Evolutionary conservation across 345 rosid species (phyloP).

Genomic region (Balakata baccata): DNA sequence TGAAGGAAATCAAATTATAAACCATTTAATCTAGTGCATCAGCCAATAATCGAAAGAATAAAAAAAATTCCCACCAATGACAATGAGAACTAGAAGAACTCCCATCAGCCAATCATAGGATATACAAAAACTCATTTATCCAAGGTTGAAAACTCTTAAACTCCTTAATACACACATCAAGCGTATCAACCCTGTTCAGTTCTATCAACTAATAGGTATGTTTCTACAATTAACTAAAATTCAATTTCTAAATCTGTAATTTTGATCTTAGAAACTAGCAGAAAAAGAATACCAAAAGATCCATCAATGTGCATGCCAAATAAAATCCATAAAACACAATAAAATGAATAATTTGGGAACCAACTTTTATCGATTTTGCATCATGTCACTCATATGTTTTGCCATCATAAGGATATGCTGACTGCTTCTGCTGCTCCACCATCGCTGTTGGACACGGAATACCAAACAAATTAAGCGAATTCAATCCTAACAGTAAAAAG

Average conservation of each 20-base stretch:
- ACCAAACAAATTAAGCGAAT: slow-evolving; percentile 9
- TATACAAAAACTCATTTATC: background rate
- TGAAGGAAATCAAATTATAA: background rate
- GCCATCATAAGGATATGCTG: slow-evolving; percentile 51
- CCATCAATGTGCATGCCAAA: slow-evolving; percentile 7
- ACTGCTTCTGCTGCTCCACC: slow-evolving; percentile 52
- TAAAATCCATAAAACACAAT: slow-evolving; percentile 4
- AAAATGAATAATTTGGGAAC: slow-evolving; percentile 32
- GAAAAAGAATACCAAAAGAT: background rate
- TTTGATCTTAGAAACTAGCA: background rate
- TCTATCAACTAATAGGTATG: background rate
- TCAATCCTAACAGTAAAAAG: background rate
- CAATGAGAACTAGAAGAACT: background rate
- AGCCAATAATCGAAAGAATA: background rate
- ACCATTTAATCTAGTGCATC: background rate
- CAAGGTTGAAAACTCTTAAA: background rate
- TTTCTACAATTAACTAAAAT: background rate
- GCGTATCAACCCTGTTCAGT: background rate
- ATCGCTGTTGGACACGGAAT: slow-evolving; percentile 28
- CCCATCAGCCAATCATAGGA: background rate
- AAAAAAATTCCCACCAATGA: background rate
- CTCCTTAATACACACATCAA: background rate
- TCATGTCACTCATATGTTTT: slow-evolving; percentile 57
- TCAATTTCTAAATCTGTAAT: background rate
- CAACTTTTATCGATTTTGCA: slow-evolving; percentile 58